Base-by-base conservation (phyloP, 352 stramenopile species). In the Globisporangium paddicum region DNA sequence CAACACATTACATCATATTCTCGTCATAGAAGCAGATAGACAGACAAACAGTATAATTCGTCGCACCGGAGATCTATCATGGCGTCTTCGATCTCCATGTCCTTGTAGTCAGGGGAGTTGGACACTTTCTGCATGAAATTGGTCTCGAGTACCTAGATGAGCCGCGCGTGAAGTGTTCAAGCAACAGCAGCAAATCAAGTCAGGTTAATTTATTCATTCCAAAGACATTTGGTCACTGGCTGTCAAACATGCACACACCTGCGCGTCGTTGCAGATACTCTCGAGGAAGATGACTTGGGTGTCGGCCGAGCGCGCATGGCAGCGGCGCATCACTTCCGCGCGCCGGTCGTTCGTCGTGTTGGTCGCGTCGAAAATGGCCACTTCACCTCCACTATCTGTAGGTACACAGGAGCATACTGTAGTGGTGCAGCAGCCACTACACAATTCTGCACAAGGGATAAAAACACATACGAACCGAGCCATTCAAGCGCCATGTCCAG, bases 231-330 rank as follows among this genome's bases (percentile, higher is more conserved):
- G 14, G 14, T 42, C 18, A 16, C 37, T 42, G 37, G 37, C 14
- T 49, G 21, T 5, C 21, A n/a, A 32, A 6, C 28, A 16, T 14
- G 19, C 14, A 21, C 48, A 21, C 19, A 68, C 62, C 57, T 55
- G 46, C 7, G 68, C 58, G 54, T 94, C 79, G 41, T 94, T 72
- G 66, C 85, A 95, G 48, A 97, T 86, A 38, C 69, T 86, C 63
- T 97, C 89, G 9, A 97, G 61, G 61, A 95, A 91, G 30, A 97
- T 75, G 11, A 90, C 66, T 25, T 79, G 75, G 51, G 71, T 58
- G 19, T 71, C 69, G 5, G 53, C 25, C 1, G 62, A 68, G 51
- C 68, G 63, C 9, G 57, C 41, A 32, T 47, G 47, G 40, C 64
- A 72, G 37, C 58, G 55, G 2, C 66, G 60, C 23, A 72, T 56